Base-by-base conservation (phyloP, 208 protist species). In the Lotmaria passim region DNA sequence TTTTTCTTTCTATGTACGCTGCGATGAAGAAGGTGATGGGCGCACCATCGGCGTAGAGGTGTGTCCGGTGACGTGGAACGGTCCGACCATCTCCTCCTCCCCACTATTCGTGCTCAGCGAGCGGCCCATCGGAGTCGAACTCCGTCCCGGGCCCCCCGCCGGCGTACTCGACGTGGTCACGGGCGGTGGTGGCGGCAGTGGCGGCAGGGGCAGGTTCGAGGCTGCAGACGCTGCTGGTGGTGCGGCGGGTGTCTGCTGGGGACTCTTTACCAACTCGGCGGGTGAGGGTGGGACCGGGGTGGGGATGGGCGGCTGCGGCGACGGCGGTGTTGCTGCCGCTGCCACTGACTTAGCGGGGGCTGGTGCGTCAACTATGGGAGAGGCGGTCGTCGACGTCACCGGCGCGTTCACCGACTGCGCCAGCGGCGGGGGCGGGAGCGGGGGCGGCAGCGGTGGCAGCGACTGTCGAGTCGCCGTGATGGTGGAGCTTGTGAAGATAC, bases 1-100 rank as follows among this genome's bases (percentile, higher is more conserved):
- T 3, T 19, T 46, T 17, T 46, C 41, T 6, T 36, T 23, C 24
- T 58, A 53, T 28, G 63, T 21, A 36, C 41, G 44, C 10, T 56
- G 41, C 39, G 66, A 73, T 36, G 46, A 73, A 21, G 73, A 57
- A 21, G 67, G 26, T 6, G 75, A 78, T 6, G 75, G 75, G 36
- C 75, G 69, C 44, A 91, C 81, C 80, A 93, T 85, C 43, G 85
- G 86, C 38, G 76, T 77, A 0, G 90, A 91, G 11, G 90, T 91
- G 72, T 93, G 85, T 19, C 90, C 83, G 10, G 71, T 65, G 41
- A 95, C 83, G 0, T 76, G 48, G 38, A 89, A 84, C 3, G 83
- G 78, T 10, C 75, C 86, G 11, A 83, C 70, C 57, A 76, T 66
- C 62, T 57, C 48, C 48, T 52, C 65, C 17, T 58, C 64, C 8